These are phyloP conservation scores for Malania oleifera DNA, from an alignment of 164 flowering plant species.

Conservation along the genomic window DNA sequence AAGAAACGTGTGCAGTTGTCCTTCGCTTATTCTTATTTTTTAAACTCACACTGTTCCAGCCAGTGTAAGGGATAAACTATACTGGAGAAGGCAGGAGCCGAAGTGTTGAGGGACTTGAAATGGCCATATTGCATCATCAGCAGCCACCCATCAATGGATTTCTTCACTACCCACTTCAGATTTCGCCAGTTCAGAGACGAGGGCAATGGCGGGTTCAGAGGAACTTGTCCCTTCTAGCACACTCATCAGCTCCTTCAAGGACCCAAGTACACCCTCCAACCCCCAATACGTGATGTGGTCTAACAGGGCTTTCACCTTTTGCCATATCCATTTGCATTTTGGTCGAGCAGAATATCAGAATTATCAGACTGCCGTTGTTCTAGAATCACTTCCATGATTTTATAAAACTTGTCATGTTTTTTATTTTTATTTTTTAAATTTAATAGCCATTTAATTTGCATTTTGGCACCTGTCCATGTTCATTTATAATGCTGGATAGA, in stretches of 20 bases:
- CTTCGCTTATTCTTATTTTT: constrained; percentile 13
- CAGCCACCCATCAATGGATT: constrained; percentile 18
- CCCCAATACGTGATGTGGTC: background rate
- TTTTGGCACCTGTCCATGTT: no score
- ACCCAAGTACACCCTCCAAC: constrained; percentile 43
- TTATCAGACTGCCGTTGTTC: no score
- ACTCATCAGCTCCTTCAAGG: constrained; percentile 44
- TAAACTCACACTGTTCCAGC: no score
- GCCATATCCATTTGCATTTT: no score
- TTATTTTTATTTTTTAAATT: no score
- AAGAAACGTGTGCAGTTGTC: constrained; percentile 31
- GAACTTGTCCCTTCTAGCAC: constrained; percentile 24
- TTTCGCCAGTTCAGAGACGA: constrained; percentile 14
- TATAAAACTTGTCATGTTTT: no score
- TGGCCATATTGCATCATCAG: constrained; percentile 7
- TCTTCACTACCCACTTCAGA: constrained; percentile 13
- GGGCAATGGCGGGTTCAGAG: constrained; percentile 14
- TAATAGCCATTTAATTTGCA: no score
- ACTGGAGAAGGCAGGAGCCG: background rate
- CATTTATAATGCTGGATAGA: no score
- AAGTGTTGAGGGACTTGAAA: background rate
- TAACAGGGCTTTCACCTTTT: no score
- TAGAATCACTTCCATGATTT: no score
- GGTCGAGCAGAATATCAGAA: no score
- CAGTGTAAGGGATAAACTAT: no score